phyloP scores from a whole-genome alignment of 164 flowering plant species.

The Chimonanthus salicifolius region DNA sequence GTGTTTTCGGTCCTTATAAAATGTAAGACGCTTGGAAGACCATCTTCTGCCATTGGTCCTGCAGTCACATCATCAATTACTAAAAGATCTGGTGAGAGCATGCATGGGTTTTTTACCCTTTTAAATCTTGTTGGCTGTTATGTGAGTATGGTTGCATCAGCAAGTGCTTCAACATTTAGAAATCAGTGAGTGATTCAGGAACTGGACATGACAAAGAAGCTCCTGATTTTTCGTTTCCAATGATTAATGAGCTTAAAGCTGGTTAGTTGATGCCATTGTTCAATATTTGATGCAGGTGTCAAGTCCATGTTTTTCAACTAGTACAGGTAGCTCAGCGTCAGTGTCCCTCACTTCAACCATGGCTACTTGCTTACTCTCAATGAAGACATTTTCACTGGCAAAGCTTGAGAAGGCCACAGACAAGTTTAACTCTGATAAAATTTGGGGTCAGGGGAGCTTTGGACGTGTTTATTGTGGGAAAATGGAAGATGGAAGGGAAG shows the following conservation, averaged over 20 bases:
- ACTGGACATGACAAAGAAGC: no score
- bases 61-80: conserved; percentile 52
- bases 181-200: background rate
- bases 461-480: conserved; percentile 81
- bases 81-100: conserved; percentile 70
- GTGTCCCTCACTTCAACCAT: conserved; percentile 68
- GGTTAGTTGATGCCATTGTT: background rate
- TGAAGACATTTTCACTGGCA: conserved; percentile 63
- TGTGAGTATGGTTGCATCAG: background rate
- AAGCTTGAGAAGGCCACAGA: conserved; percentile 89
- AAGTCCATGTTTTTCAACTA: conserved; percentile 61
- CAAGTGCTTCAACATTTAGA: background rate
- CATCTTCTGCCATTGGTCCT: conserved; percentile 76
- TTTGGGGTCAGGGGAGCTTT: conserved; percentile 96
- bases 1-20: conserved; percentile 49
- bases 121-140: conserved; percentile 6
- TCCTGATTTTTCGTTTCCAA: no score
- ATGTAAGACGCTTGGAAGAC: conserved; percentile 59
- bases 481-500: conserved; percentile 68
- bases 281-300: conserved; percentile 41
- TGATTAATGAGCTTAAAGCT: background rate
- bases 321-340: conserved; percentile 62
- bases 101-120: conserved; percentile 3
- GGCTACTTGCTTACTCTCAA: conserved; percentile 68
- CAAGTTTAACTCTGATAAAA: conserved; percentile 58